A percentile compares a stretch with the other conserved stretches of the same genome.
Evolutionary conservation across 1,284 basidiomycete genomes (phyloP).

Genomic region (Cutaneotrichosporon cutaneum): DNA sequence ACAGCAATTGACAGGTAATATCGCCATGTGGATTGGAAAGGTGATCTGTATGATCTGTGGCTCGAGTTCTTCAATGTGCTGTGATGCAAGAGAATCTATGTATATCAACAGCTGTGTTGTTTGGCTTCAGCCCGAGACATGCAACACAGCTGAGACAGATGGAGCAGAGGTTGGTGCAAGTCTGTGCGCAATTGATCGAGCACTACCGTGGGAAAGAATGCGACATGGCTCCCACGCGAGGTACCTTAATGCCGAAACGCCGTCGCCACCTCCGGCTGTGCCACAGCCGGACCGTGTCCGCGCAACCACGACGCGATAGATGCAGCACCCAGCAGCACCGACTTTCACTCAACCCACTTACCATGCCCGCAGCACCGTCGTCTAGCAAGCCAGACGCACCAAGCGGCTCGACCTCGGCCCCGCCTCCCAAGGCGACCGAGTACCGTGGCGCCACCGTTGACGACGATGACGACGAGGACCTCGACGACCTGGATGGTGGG

Average conservation of each 20-base stretch:
- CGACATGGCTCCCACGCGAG: neutral
- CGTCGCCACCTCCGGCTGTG: neutral
- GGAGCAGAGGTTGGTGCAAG: no score
- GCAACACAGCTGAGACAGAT: no score
- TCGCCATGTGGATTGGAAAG: no score
- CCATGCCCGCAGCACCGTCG: conserved; percentile 11
- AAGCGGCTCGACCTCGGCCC: neutral
- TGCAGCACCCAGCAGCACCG: neutral
- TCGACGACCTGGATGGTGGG: conserved; percentile 48
- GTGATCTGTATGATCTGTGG: no score
- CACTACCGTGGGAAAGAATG: neutral
- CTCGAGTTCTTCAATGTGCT: no score
- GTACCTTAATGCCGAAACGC: conserved; percentile 1
- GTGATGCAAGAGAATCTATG: no score
- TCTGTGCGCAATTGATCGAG: no score
- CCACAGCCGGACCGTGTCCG: neutral
- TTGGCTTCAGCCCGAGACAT: no score
- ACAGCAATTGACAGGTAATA: no score
- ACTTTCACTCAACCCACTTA: neutral
- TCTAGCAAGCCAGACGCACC: conserved; percentile 8
- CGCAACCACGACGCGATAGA: no score
- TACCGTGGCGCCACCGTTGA: conserved; percentile 32
- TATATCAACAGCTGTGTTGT: no score
- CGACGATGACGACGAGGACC: conserved; percentile 46
- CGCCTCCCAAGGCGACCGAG: neutral